Conservation (phyloP, 345 rosid genomes). For the Populus davidiana region DNA sequence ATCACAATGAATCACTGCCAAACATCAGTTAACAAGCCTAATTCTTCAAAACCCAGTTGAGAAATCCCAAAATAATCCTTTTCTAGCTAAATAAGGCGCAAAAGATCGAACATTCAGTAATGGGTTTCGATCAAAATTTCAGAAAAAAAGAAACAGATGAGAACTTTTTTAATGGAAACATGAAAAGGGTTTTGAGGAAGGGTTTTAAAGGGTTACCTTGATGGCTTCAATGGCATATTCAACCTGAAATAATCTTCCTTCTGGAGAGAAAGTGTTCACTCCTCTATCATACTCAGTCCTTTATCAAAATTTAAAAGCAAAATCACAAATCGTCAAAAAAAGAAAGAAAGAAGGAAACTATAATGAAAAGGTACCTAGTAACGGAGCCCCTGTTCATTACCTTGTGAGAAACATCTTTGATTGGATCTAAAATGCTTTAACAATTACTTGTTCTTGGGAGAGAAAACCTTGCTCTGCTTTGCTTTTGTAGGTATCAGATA, state of each 20-base stretch:
- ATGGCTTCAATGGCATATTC: slow-evolving; percentile 99
- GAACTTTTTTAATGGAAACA: not conserved
- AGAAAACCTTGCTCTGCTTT: not conserved
- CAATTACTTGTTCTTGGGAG: not conserved
- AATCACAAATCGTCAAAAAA: not conserved
- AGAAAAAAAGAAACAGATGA: not conserved
- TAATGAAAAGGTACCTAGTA: not conserved
- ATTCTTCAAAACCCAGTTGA: not conserved
- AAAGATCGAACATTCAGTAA: not conserved
- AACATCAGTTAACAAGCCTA: not conserved
- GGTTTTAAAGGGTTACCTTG: slow-evolving; percentile 47
- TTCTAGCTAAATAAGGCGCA: not conserved
- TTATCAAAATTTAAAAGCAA: slow-evolving; percentile 1
- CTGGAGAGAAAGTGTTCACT: slow-evolving; percentile 98
- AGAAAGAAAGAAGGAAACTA: not conserved
- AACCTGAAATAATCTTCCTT: slow-evolving; percentile 92
- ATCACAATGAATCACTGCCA: not conserved
- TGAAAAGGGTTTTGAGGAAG: not conserved
- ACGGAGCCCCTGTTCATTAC: slow-evolving; percentile 21
- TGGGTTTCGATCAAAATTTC: not conserved
- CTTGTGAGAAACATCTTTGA: slow-evolving; percentile 68
- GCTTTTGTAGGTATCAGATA: not conserved
- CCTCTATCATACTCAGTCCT: slow-evolving; percentile 99
- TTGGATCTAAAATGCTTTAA: slow-evolving; percentile 14
- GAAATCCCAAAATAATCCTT: not conserved